phyloP scores from a whole-genome alignment of 2,329 filamentous ascomycete genomes.

The Aspergillus uvarum region DNA sequence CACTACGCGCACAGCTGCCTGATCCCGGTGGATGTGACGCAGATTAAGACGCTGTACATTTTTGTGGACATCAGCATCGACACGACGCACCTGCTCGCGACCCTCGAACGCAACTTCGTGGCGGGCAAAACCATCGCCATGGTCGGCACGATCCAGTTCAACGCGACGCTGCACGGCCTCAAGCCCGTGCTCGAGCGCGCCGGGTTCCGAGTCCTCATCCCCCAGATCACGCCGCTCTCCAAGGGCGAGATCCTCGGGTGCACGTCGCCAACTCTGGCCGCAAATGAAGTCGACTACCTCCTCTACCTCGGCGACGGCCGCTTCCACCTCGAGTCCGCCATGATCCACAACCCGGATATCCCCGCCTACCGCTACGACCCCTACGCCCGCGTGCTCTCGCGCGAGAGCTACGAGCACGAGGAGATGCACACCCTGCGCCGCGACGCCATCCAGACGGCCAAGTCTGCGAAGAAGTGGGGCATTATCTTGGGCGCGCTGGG shows the following conservation, averaged over 20 bases:
- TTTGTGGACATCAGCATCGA: slow-evolving; percentile 99
- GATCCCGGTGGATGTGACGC: slow-evolving; percentile 93
- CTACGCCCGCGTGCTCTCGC: slow-evolving; percentile 86
- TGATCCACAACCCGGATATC: slow-evolving; percentile 94
- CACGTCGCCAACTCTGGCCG: slow-evolving; percentile 74
- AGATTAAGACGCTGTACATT: slow-evolving; percentile 95
- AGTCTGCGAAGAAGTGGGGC: slow-evolving; percentile 82
- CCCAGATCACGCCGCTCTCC: slow-evolving; percentile 87
- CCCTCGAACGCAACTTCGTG: slow-evolving; percentile 83
- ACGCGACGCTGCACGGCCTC: slow-evolving; percentile 89
- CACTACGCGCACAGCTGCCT: slow-evolving; percentile 97
- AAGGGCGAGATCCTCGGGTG: slow-evolving; percentile 98
- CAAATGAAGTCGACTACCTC: slow-evolving; percentile 68
- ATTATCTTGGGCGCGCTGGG: slow-evolving; percentile 90
- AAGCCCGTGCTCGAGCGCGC: slow-evolving; percentile 74
- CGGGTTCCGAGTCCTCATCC: slow-evolving; percentile 81
- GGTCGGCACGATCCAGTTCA: slow-evolving; percentile 98
- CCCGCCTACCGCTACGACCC: slow-evolving; percentile 96
- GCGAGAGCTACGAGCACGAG: slow-evolving; percentile 86
- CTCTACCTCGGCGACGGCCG: slow-evolving; percentile 89
- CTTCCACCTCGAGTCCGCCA: slow-evolving; percentile 96
- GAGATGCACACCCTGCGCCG: slow-evolving; percentile 83
- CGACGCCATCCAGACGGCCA: slow-evolving; percentile 73
- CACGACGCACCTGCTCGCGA: slow-evolving; percentile 78
- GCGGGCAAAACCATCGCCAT: slow-evolving; percentile 83